Base-by-base conservation (phyloP, 768 basidiomycete species). In the Leucosporidium scottii region DNA sequence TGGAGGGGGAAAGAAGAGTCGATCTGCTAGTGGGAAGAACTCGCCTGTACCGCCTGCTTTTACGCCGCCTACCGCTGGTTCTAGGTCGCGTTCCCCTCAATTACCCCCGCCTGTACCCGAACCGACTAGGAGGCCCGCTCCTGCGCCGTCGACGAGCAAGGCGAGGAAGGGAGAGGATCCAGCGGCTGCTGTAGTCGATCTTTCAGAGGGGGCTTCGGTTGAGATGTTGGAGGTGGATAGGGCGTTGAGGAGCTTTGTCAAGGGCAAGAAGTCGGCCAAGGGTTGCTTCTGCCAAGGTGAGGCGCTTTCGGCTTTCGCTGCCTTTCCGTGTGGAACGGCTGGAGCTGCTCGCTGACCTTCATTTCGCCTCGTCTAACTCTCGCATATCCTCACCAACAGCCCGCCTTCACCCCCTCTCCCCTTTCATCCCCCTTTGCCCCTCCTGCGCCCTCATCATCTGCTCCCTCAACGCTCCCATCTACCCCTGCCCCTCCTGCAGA, bases 361-460 rank as follows among this genome's bases (percentile, higher is more conserved):
- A 6, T 17, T 13, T 17, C 31, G 23, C 1, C 20, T 55, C 15
- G 31, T 9, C 34, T 28, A 47, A 17, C 34, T 47, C 0, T 17
- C 54, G 58, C 0, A 25, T 13, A 18, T 7, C 9, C 30, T 4
- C 6, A 1, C 18, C 7, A 59, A 27, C 54, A 67, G 66, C 66
- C 36, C 66, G 70, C 6, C 60, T 55, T 23, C 70, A 71, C 47
- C 44, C 66, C 0, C 55, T 71, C n/a, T 64, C 66, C 1, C 15
- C 50, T 13, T 67, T 53, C 57, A 47, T 47, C 9, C 70, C 70
- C 17, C 44, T 62, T 15, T 71, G 70, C 47, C 65, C 63, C 21
- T 23, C n/a, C 34, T 71, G 70, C 66, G 48, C 59, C 25, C 66
- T 71, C 48, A 47, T 67, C 51, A 59, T 71, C 50, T 71, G 70